These are phyloP conservation scores for Fragaria nilgerrensis DNA, from an alignment of 306 rosid species.

Conservation along the genomic window DNA sequence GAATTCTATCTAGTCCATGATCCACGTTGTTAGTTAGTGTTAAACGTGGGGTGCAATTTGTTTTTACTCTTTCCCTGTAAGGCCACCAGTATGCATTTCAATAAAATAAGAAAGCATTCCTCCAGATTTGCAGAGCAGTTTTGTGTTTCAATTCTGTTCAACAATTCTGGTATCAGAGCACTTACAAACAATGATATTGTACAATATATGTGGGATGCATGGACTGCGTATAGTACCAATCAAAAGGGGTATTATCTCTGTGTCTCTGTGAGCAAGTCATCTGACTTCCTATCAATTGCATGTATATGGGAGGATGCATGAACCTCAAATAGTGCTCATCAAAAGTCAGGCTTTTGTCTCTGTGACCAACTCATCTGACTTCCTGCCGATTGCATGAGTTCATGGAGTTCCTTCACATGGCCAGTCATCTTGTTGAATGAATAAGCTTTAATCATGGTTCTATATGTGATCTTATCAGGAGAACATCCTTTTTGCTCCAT, in stretches of 20 bases:
- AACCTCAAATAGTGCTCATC: conserved; percentile 21
- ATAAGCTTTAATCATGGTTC: conserved; percentile 88
- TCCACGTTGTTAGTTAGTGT: no score
- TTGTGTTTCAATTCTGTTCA: no score
- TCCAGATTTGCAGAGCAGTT: no score
- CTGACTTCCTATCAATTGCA: conserved; percentile 36
- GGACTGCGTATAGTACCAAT: conserved; percentile 17
- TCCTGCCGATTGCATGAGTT: conserved; percentile 43
- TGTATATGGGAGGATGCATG: not conserved
- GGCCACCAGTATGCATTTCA: no score
- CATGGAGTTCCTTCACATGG: conserved; percentile 63
- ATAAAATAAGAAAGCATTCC: no score
- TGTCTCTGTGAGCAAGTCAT: conserved; percentile 33
- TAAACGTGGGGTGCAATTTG: no score
- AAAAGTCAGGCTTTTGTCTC: conserved; percentile 67
- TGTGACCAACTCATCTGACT: conserved; percentile 27
- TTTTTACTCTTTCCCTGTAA: no score
- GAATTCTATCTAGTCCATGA: no score
- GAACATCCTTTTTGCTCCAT: conserved; percentile 73
- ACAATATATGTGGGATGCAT: not conserved
- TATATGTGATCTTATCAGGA: conserved; percentile 80
- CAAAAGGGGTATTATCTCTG: conserved; percentile 43
- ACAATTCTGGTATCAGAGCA: no score
- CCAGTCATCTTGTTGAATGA: conserved; percentile 62
- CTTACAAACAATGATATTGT: not conserved